Evolutionary conservation across 148 eudicot species (phyloP).

Genomic region (Suaeda aralocaspica): DNA sequence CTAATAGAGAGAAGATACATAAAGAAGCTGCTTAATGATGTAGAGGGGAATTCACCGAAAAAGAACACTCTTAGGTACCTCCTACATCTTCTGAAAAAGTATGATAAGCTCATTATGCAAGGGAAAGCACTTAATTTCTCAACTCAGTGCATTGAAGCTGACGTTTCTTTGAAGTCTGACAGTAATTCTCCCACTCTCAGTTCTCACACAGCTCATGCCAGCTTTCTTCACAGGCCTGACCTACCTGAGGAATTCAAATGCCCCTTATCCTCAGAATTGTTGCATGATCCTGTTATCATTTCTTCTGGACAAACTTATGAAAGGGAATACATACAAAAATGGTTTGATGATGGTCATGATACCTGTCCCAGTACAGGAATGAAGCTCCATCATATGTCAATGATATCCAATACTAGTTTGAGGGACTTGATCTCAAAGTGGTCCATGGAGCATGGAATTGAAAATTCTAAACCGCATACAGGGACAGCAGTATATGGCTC

Average conservation of each 20-base stretch:
- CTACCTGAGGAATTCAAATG: conserved; percentile 73
- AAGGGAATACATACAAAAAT: conserved; percentile 66
- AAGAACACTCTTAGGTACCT: conserved; percentile 35
- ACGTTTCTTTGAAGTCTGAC: conserved; percentile 20
- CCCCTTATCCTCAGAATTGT: conserved; percentile 57
- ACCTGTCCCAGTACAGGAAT: conserved; percentile 64
- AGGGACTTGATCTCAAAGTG: conserved; percentile 57
- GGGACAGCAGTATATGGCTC: conserved; percentile 29
- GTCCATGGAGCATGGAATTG: conserved; percentile 39
- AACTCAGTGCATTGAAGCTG: conserved; percentile 21
- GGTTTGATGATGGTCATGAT: conserved; percentile 78
- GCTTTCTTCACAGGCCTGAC: conserved; percentile 22
- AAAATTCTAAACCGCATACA: conserved; percentile 29
- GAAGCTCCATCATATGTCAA: conserved; percentile 42
- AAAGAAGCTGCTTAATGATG: conserved; percentile 31
- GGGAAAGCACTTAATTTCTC: conserved; percentile 27
- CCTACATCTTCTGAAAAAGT: conserved; percentile 32
- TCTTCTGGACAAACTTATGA: conserved; percentile 84
- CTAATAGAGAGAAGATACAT: conserved; percentile 43
- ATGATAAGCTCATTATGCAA: conserved; percentile 29
- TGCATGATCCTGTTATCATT: conserved; percentile 84
- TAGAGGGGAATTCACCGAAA: conserved; percentile 29
- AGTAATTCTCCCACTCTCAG: conserved; percentile 19
- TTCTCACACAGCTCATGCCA: conserved; percentile 16
- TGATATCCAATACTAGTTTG: conserved; percentile 54